A percentile compares a stretch with the other conserved stretches of the same genome.
phyloP scores from a whole-genome alignment of 495 filamentous ascomycete species.

The Daldinia bambusicola region DNA sequence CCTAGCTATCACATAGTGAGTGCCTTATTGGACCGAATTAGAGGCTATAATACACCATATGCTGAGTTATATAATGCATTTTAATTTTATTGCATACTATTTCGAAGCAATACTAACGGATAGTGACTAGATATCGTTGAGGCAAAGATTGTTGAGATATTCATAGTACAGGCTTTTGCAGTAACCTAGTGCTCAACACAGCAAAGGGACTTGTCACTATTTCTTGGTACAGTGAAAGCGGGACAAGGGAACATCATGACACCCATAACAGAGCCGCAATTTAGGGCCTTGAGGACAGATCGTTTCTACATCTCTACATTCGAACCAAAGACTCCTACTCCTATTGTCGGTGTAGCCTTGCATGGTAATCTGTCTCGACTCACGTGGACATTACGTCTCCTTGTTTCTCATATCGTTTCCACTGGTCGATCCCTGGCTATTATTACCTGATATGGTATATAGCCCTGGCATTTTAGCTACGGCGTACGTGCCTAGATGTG shows the following conservation, averaged over 20 bases:
- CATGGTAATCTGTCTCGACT: neutral
- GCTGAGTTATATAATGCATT: neutral
- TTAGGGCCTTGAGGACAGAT: slow-evolving; percentile 5
- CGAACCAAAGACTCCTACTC: neutral
- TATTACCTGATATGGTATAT: neutral
- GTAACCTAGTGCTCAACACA: slow-evolving; percentile 1
- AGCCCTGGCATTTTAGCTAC: neutral
- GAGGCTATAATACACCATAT: neutral
- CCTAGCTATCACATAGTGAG: neutral
- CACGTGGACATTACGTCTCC: neutral
- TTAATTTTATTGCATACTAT: neutral
- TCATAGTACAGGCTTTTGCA: neutral
- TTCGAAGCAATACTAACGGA: slow-evolving; percentile 21
- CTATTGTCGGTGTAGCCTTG: neutral
- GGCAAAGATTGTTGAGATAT: neutral
- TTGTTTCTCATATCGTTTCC: neutral
- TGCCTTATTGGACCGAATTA: neutral
- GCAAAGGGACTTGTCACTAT: neutral
- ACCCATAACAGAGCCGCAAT: neutral
- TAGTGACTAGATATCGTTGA: neutral
- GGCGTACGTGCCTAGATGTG: too few relatives aligned
- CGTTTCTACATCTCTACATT: neutral
- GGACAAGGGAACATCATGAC: neutral
- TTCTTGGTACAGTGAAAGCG: neutral
- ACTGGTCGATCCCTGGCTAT: neutral